Evolutionary conservation across 2,329 filamentous ascomycete species (phyloP).

Genomic region (Talaromyces atroroseus): DNA sequence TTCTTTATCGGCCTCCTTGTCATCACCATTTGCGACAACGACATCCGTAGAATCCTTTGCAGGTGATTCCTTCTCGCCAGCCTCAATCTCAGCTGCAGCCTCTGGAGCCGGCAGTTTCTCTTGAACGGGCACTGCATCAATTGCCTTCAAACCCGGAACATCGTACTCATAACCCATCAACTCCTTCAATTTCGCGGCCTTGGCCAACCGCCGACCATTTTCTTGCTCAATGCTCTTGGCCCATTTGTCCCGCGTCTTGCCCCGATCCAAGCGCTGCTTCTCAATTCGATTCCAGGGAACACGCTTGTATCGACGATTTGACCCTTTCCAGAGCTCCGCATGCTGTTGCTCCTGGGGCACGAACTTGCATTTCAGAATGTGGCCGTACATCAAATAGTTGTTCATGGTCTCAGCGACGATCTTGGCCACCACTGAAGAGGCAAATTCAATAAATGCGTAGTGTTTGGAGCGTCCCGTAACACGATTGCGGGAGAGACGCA

Average conservation of each 20-base stretch:
- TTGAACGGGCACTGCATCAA: constrained; percentile 48
- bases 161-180: constrained; percentile 75
- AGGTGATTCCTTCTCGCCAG: constrained; percentile 19
- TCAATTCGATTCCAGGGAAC: constrained; percentile 85
- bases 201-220: constrained; percentile 61
- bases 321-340: constrained; percentile 78
- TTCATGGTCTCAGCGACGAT: constrained; percentile 96
- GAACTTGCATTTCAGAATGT: constrained; percentile 81
- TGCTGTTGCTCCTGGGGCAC: constrained; percentile 74
- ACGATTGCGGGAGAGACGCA: constrained; percentile 86
- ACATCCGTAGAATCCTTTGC: constrained; percentile 21
- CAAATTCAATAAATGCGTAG: constrained; percentile 91
- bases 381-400: constrained; percentile 92
- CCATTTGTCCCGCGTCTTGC: constrained; percentile 72
- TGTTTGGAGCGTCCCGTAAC: constrained; percentile 88
- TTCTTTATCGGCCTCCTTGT: constrained; percentile 14
- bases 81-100: constrained; percentile 13
- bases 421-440: constrained; percentile 68
- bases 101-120: constrained; percentile 23
- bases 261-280: constrained; percentile 66
- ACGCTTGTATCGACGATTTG: constrained; percentile 82
- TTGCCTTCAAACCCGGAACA: constrained; percentile 63
- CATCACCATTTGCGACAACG: constrained; percentile 16
- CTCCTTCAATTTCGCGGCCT: constrained; percentile 69
- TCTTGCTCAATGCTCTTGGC: constrained; percentile 67